Percentiles rank a stretch among this genome's conserved stretches.
Evolutionary conservation across 2,329 filamentous ascomycete genomes (phyloP).

Genomic region (Neonectria hederae): DNA sequence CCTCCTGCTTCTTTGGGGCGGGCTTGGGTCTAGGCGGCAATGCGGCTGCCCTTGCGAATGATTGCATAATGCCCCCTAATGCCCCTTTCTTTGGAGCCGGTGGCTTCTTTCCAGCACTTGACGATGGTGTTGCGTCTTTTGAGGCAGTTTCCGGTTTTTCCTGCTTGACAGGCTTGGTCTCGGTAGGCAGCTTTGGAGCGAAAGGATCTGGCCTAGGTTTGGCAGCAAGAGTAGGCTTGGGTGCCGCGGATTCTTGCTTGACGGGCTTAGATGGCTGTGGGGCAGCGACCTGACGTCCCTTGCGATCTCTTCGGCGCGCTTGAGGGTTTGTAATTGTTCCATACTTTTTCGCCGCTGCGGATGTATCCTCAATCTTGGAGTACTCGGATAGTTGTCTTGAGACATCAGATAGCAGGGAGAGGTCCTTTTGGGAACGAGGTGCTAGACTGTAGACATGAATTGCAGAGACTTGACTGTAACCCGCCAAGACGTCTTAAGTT

Average conservation of each 20-base stretch:
- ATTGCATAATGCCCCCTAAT: slow-evolving; percentile 75
- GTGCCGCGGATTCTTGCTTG: slow-evolving; percentile 27
- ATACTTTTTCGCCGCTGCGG: slow-evolving; percentile 68
- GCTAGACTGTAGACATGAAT: slow-evolving; percentile 91
- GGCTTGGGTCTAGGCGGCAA: slow-evolving; percentile 61
- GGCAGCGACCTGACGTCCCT: slow-evolving; percentile 42
- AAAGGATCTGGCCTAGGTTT: slow-evolving; percentile 31
- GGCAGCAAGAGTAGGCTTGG: slow-evolving; percentile 19
- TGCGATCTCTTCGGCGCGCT: slow-evolving; percentile 63
- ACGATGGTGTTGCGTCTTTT: slow-evolving; percentile 39
- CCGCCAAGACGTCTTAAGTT: slow-evolving; percentile 68
- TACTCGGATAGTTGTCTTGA: slow-evolving; percentile 69
- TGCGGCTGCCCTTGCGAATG: slow-evolving; percentile 72
- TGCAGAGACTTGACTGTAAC: slow-evolving; percentile 77
- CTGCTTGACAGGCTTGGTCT: slow-evolving; percentile 40
- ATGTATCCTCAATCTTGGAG: slow-evolving; percentile 65
- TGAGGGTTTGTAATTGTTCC: slow-evolving; percentile 80
- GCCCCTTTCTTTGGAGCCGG: slow-evolving; percentile 64
- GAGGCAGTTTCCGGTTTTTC: slow-evolving; percentile 41
- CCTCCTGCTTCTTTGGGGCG: slow-evolving; percentile 45
- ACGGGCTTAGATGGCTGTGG: slow-evolving; percentile 39
- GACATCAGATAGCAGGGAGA: slow-evolving; percentile 76
- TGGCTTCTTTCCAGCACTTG: slow-evolving; percentile 46
- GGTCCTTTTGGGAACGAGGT: slow-evolving; percentile 72
- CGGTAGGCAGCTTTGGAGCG: slow-evolving; percentile 15